Evolutionary conservation across 2,329 filamentous ascomycete species (phyloP).

Genomic region (Apiospora phragmitis): DNA sequence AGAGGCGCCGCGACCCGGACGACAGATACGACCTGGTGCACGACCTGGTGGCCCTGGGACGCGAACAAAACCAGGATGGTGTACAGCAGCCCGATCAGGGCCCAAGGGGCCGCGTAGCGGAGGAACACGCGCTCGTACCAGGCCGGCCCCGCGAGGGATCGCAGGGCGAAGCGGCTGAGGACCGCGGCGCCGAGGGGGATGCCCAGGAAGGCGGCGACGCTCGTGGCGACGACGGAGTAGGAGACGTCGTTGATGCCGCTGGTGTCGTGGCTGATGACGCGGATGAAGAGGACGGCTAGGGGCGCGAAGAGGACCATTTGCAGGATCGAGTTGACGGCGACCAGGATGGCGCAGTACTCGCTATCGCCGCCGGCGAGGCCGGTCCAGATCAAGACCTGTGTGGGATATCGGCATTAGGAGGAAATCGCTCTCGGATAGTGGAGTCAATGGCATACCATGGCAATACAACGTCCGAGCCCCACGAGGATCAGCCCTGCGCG

Average conservation of each 20-base stretch:
- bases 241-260: slow-evolving; percentile 41
- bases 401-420: too few relatives aligned
- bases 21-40: slow-evolving; percentile 82
- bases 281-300: slow-evolving; percentile 68
- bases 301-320: slow-evolving; percentile 76
- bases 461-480: slow-evolving; percentile 82
- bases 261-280: slow-evolving; percentile 59
- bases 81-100: slow-evolving; percentile 80
- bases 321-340: slow-evolving; percentile 72
- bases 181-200: slow-evolving; percentile 81
- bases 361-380: slow-evolving; percentile 72
- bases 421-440: too few relatives aligned
- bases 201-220: slow-evolving; percentile 81
- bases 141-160: slow-evolving; percentile 51
- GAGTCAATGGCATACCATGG: too few relatives aligned
- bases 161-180: slow-evolving; percentile 68
- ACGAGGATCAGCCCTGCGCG: slow-evolving; percentile 76
- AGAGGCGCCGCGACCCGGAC: slow-evolving; percentile 79
- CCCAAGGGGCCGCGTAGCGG: slow-evolving; percentile 68
- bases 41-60: slow-evolving; percentile 73
- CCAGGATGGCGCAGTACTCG: slow-evolving; percentile 82
- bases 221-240: slow-evolving; percentile 73
- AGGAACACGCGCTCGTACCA: slow-evolving; percentile 73
- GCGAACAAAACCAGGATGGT: slow-evolving; percentile 87
- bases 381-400: slow-evolving; percentile 76